Percentiles rank a stretch among this genome's conserved stretches.
These are phyloP conservation scores for Penicillium frequentans DNA, from an alignment of 2,329 filamentous ascomycete species.

Conservation along the genomic window DNA sequence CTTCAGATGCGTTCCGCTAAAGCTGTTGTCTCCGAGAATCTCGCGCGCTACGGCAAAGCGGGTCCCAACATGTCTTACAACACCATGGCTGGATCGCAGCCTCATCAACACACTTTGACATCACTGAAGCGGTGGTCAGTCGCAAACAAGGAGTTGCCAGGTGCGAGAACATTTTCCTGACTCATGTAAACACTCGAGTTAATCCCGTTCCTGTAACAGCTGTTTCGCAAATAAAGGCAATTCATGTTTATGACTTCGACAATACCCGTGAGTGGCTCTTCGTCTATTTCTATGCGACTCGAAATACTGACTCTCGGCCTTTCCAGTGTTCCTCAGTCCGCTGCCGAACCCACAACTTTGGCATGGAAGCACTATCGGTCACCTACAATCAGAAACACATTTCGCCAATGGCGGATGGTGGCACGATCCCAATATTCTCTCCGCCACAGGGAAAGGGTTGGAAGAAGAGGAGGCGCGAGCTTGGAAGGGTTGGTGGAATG, in stretches of 20 bases:
- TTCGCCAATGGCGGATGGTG: slow-evolving; percentile 92
- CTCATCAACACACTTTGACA: slow-evolving; percentile 60
- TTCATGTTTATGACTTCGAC: slow-evolving; percentile 98
- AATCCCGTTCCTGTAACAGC: slow-evolving; percentile 38
- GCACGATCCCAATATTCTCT: slow-evolving; percentile 86
- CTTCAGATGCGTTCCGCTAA: slow-evolving; percentile 35
- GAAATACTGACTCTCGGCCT: not conserved
- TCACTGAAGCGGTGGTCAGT: slow-evolving; percentile 83
- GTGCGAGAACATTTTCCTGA: slow-evolving; percentile 41
- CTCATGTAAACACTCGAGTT: not conserved
- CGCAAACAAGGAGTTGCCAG: slow-evolving; percentile 68
- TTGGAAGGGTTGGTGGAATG: slow-evolving; percentile 97
- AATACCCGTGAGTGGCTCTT: slow-evolving; percentile 68
- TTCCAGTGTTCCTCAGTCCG: slow-evolving; percentile 81
- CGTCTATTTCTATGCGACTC: not conserved
- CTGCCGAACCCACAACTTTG: slow-evolving; percentile 87
- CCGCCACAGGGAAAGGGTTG: slow-evolving; percentile 78
- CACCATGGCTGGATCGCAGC: slow-evolving; percentile 17
- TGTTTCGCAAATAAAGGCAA: slow-evolving; percentile 67
- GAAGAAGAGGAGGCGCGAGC: slow-evolving; percentile 78
- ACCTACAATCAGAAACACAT: slow-evolving; percentile 71
- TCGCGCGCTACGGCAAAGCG: slow-evolving; percentile 13
- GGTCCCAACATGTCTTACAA: slow-evolving; percentile 22
- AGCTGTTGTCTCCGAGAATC: slow-evolving; percentile 34
- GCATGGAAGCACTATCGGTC: slow-evolving; percentile 74